A percentile compares a stretch with the other conserved stretches of the same genome.
Conservation (phyloP, 148 eudicot genomes). For the Fagopyrum tataricum region DNA sequence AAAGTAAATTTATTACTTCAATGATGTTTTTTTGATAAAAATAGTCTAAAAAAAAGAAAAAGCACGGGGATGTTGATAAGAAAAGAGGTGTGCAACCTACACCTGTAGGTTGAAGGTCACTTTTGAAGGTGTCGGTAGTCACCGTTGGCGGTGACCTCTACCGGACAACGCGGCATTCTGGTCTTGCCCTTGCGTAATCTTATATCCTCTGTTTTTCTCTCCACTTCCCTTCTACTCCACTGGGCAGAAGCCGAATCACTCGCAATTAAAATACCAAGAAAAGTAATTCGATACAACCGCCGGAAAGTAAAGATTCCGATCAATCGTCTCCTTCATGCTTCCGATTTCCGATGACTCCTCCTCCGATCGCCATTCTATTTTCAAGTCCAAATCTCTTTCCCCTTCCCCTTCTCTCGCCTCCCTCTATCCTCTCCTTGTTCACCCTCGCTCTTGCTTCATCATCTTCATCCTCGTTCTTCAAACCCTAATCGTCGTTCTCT, state of each 20-base stretch:
- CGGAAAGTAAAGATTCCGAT: background rate
- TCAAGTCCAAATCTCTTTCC: conserved; percentile 15
- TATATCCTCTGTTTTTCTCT: background rate
- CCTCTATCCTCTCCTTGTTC: conserved; percentile 20
- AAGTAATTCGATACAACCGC: background rate
- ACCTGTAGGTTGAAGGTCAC: background rate
- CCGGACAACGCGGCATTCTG: background rate
- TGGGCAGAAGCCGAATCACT: too few species aligned
- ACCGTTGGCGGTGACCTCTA: background rate
- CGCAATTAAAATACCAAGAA: too few species aligned
- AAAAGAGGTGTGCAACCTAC: conserved; percentile 1
- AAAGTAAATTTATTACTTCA: too few species aligned
- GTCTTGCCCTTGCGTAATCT: background rate
- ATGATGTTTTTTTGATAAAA: too few species aligned
- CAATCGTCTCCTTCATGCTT: conserved; percentile 27
- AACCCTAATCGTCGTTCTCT: conserved; percentile 36
- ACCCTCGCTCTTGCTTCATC: conserved; percentile 57
- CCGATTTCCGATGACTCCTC: conserved; percentile 18
- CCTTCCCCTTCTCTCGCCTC: conserved; percentile 12
- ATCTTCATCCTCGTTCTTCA: conserved; percentile 50
- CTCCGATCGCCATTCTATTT: conserved; percentile 12
- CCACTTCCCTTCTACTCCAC: too few species aligned
- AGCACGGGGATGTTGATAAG: too few species aligned
- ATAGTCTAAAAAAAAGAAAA: too few species aligned
- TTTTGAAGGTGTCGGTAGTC: conserved; percentile 2